A percentile compares a stretch with the other conserved stretches of the same genome.
Conservation (phyloP, 2,329 filamentous ascomycete species). For the Coleophoma crateriformis region DNA sequence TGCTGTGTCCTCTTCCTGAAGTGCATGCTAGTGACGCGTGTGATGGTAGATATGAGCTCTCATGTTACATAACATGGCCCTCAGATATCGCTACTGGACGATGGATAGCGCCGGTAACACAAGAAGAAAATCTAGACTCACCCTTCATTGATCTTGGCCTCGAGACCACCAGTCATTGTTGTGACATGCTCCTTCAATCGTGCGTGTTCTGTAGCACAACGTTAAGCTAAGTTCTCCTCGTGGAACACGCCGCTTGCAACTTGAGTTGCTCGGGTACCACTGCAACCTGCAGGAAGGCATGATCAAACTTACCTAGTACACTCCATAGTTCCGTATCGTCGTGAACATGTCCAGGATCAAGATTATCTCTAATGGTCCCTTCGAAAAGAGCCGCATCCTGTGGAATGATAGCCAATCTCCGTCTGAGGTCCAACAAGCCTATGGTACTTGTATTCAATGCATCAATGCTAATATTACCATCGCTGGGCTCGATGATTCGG, state of each 20-base stretch:
- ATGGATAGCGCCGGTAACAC: too few species aligned
- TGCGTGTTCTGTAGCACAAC: slow-evolving; percentile 65
- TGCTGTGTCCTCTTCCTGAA: too few species aligned
- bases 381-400: slow-evolving; percentile 97
- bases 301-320: slow-evolving; percentile 66
- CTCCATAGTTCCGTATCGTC: slow-evolving; percentile 98
- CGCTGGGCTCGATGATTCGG: slow-evolving; percentile 84
- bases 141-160: slow-evolving; percentile 92
- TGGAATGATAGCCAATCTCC: slow-evolving; percentile 91
- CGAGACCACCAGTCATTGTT: slow-evolving; percentile 81
- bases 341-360: slow-evolving; percentile 90
- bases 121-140: slow-evolving; percentile 39
- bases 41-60: neutral
- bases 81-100: too few species aligned
- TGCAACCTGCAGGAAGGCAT: neutral
- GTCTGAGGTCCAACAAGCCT: slow-evolving; percentile 80
- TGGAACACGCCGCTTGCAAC: slow-evolving; percentile 18
- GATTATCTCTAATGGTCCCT: slow-evolving; percentile 87
- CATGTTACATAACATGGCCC: too few species aligned
- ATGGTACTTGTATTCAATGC: slow-evolving; percentile 84
- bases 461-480: slow-evolving; percentile 85
- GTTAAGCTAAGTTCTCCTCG: slow-evolving; percentile 10
- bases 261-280: slow-evolving; percentile 20
- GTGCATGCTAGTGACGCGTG: neutral
- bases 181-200: slow-evolving; percentile 86